phyloP scores from a whole-genome alignment of 371 early-diverging fungal species.

The Nosema muscidifuracis region DNA sequence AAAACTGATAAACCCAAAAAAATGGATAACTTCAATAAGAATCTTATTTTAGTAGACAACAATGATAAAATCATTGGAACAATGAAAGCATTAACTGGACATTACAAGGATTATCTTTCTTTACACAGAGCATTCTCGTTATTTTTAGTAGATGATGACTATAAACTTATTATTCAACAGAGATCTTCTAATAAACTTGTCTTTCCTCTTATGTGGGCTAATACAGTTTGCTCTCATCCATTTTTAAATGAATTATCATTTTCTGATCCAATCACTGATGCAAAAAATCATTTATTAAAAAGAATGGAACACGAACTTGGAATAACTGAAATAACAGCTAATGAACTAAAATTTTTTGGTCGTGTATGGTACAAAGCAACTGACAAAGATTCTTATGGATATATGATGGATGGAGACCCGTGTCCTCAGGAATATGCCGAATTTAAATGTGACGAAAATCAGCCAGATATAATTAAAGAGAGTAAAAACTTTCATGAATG shows the following conservation, averaged over 20 bases:
- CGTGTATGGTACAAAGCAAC: constrained; percentile 33
- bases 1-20: too few relatives aligned
- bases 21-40: constrained; percentile 45
- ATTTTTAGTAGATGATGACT: constrained; percentile 33
- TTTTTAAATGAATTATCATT: constrained; percentile 29
- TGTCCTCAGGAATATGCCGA: not conserved
- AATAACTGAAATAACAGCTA: constrained; percentile 2
- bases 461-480: not conserved
- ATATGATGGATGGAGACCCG: constrained; percentile 10
- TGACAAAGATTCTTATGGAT: not conserved
- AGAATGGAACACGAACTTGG: constrained; percentile 28
- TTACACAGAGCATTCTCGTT: constrained; percentile 37
- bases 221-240: constrained; percentile 41
- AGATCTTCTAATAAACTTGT: constrained; percentile 22
- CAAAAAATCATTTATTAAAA: constrained; percentile 21
- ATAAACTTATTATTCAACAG: constrained; percentile 23
- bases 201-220: constrained; percentile 38
- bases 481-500: constrained; percentile 15
- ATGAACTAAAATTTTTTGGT: constrained; percentile 21
- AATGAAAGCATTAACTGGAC: constrained; percentile 25
- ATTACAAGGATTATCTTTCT: not conserved
- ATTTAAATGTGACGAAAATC: not conserved
- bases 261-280: constrained; percentile 20
- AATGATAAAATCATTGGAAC: constrained; percentile 33
- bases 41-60: constrained; percentile 28